These are phyloP conservation scores for Didymosphaeria variabile DNA, from an alignment of 2,329 filamentous ascomycete genomes.

Conservation along the genomic window DNA sequence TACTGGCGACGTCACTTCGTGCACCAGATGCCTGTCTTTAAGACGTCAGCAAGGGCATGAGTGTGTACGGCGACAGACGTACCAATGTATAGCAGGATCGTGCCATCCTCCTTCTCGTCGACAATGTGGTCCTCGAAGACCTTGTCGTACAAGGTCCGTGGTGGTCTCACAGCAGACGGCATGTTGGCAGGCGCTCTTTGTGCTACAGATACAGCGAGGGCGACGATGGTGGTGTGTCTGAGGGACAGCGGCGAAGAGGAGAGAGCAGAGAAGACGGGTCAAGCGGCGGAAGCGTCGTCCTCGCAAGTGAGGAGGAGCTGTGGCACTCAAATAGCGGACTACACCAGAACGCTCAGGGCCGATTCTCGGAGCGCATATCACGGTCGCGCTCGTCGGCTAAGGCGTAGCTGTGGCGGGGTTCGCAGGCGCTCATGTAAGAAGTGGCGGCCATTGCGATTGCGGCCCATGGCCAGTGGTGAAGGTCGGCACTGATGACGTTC, in stretches of 20 bases:
- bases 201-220: slow-evolving; percentile 22
- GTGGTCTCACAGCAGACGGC: slow-evolving; percentile 76
- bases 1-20: slow-evolving; percentile 97
- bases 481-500: slow-evolving; percentile 12
- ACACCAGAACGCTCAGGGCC: slow-evolving; percentile 22
- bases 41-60: slow-evolving; percentile 32
- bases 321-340: slow-evolving; percentile 12
- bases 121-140: slow-evolving; percentile 94
- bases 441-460: slow-evolving; percentile 8
- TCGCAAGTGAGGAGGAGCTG: background rate
- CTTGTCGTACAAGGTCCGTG: slow-evolving; percentile 96
- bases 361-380: slow-evolving; percentile 40
- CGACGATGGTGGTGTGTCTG: background rate
- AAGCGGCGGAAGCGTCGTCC: background rate
- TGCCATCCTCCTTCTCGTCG: slow-evolving; percentile 93
- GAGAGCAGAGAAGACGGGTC: slow-evolving; percentile 13
- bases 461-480: too few relatives aligned
- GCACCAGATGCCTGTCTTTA: slow-evolving; percentile 90
- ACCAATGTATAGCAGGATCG: slow-evolving; percentile 93
- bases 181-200: slow-evolving; percentile 57
- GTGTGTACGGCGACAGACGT: slow-evolving; percentile 45
- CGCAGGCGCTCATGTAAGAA: background rate
- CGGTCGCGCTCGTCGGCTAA: slow-evolving; percentile 23
- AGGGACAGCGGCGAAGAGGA: background rate
- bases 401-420: slow-evolving; percentile 11